phyloP scores from a whole-genome alignment of 2,329 filamentous ascomycete species.

The Tolypocladium ophioglossoides region DNA sequence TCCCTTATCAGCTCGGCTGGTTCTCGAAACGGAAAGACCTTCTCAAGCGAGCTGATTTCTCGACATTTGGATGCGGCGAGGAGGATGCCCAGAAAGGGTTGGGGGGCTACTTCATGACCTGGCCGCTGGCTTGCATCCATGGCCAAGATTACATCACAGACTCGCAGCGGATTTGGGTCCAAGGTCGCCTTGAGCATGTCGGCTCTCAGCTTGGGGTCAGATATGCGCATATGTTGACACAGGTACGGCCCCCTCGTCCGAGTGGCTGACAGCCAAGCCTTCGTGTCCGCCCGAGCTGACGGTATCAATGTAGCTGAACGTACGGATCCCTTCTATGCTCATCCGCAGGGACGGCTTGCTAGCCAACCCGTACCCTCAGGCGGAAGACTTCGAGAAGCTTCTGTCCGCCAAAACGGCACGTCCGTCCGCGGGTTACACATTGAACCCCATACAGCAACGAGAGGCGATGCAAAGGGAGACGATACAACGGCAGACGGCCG shows the following conservation, averaged over 20 bases:
- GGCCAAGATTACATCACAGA: constrained; percentile 50
- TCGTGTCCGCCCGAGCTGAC: not conserved
- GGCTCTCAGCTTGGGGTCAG: constrained; percentile 45
- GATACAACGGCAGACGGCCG: constrained; percentile 30
- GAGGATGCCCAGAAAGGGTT: constrained; percentile 41
- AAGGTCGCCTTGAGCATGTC: constrained; percentile 43
- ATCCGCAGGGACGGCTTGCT: constrained; percentile 43
- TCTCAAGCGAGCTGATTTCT: constrained; percentile 27
- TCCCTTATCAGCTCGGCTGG: constrained; percentile 54
- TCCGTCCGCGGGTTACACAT: constrained; percentile 22
- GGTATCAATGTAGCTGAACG: constrained; percentile 33
- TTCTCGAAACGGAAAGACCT: constrained; percentile 34
- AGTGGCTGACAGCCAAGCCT: not conserved
- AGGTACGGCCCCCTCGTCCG: constrained; percentile 25
- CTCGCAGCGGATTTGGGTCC: constrained; percentile 43
- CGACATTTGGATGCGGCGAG: constrained; percentile 37
- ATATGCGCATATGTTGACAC: constrained; percentile 43
- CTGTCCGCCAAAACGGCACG: constrained; percentile 27
- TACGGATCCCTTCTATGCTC: constrained; percentile 52
- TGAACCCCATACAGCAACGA: constrained; percentile 35
- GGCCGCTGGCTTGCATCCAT: constrained; percentile 44
- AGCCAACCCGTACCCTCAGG: constrained; percentile 29
- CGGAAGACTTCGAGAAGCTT: constrained; percentile 33
- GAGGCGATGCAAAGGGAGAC: constrained; percentile 36
- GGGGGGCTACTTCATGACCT: constrained; percentile 48